Evolutionary conservation across 495 filamentous ascomycete genomes (phyloP), one percentile per base, ranked within the genome.

Genomic region (Parathielavia hyrcaniae): DNA sequence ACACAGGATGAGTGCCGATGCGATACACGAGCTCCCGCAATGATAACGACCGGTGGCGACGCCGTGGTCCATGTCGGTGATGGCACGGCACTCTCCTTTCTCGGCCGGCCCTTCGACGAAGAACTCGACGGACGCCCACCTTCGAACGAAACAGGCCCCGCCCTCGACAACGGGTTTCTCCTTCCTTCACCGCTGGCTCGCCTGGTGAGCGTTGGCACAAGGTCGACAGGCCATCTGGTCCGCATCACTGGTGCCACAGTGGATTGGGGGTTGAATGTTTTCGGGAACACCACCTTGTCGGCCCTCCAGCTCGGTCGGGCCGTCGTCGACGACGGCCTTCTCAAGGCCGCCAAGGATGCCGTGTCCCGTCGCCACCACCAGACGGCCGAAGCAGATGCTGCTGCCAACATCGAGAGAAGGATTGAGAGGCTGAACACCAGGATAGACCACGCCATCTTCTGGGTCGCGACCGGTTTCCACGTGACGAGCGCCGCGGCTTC

Each of bases 171-270:
- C 23, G 86, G 87, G 1, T 79, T 91, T 5, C 79, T 91, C 0
- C 87, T 87, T 11, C 64, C 76, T 14, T 30, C 26, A 30, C 79
- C 84, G 11, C 71, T 89, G 19, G 87, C 88, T 14, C 86, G 78
- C 26, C 71, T 83, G n/a, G 81, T 91, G 47, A 88, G 85, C 55
- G 63, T 89, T 26, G 73, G 85, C 22, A 82, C 87, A 5, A 80
- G 84, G 59, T 87, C 86, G 0, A 85, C 86, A 4, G 83, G 85
- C 8, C 75, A 89, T 19, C 85, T 82, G 13, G 73, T 91, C 38
- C 82, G 86, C n/a, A 64, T 90, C n/a, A 82, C 85, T 7, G 83
- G 82, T 0, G 77, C 84, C 47, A 76, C 91, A 17, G 82, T 86
- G 2, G 81, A 82, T 5, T 77, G 81, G 40, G 80, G 84, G 8